Percentiles rank a stretch among this genome's conserved stretches.
Evolutionary conservation across 2,329 filamentous ascomycete genomes (phyloP).

Genomic region (Trichoderma cornu-damae): DNA sequence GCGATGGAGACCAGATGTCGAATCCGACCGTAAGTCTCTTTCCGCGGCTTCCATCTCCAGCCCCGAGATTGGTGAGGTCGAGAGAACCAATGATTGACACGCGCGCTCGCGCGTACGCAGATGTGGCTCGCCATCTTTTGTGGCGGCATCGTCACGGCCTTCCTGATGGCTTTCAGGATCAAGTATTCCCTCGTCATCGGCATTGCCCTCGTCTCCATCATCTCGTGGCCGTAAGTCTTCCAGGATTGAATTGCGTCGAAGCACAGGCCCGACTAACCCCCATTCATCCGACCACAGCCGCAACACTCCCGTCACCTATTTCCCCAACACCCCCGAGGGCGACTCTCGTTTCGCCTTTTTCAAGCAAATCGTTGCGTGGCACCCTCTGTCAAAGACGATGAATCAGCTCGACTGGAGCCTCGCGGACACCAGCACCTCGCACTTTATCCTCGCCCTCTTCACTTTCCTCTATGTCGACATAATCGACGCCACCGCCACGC

Average conservation of each 20-base stretch:
- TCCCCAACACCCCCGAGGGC: conserved; percentile 61
- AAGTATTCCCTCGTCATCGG: conserved; percentile 72
- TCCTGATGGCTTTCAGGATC: conserved; percentile 74
- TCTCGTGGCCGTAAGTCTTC: conserved; percentile 64
- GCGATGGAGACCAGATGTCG: conserved; percentile 62
- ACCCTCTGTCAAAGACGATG: conserved; percentile 60
- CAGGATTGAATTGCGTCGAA: neutral
- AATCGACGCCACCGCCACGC: conserved; percentile 69
- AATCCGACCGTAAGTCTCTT: conserved; percentile 61
- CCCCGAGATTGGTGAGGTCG: neutral
- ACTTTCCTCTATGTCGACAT: conserved; percentile 78
- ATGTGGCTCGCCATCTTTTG: conserved; percentile 83
- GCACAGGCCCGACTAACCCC: neutral
- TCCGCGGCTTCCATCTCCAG: no score
- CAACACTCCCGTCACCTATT: conserved; percentile 65
- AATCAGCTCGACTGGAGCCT: conserved; percentile 64
- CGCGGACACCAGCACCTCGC: conserved; percentile 44
- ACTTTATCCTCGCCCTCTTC: conserved; percentile 67
- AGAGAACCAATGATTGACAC: conserved; percentile 7
- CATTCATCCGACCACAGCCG: conserved; percentile 41
- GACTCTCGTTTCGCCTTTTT: conserved; percentile 66
- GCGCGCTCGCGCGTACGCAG: conserved; percentile 30
- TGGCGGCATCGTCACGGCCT: conserved; percentile 71
- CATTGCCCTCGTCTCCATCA: conserved; percentile 64
- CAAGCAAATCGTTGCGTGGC: conserved; percentile 65